These are phyloP conservation scores for Boletus sp. DNA, from an alignment of 768 basidiomycete genomes.

Conservation along the genomic window DNA sequence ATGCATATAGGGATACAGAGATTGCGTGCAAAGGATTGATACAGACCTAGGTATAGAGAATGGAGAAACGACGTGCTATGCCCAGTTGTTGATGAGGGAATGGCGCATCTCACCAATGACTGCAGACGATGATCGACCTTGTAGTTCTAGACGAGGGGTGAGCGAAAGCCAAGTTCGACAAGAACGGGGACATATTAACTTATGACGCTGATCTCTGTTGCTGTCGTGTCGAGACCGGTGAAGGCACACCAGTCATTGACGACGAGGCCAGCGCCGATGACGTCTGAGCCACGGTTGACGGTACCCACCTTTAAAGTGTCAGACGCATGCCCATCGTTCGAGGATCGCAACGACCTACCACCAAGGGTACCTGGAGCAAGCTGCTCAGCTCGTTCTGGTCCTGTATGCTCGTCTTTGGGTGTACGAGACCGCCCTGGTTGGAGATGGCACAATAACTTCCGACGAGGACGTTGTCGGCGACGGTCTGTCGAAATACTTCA, in stretches of 20 bases:
- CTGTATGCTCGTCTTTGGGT: conserved; percentile 95
- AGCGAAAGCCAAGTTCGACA: too few species aligned
- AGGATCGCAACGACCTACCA: conserved; percentile 54
- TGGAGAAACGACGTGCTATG: too few species aligned
- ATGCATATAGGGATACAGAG: too few species aligned
- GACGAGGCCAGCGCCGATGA: conserved; percentile 94
- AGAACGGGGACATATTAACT: too few species aligned
- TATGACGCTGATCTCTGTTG: conserved; percentile 96
- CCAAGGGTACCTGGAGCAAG: conserved; percentile 89
- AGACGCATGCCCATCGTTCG: background rate
- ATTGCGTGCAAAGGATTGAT: too few species aligned
- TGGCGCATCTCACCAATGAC: too few species aligned
- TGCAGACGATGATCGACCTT: too few species aligned
- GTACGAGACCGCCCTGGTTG: conserved; percentile 96
- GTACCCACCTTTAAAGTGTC: conserved; percentile 75
- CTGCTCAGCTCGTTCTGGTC: conserved; percentile 97
- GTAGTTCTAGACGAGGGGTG: too few species aligned
- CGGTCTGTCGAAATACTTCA: conserved; percentile 96
- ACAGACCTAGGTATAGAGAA: too few species aligned
- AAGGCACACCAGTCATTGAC: conserved; percentile 99
- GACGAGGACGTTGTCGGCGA: conserved; percentile 95
- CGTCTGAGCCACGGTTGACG: conserved; percentile 97
- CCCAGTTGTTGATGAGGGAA: too few species aligned
- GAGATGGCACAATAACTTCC: conserved; percentile 94
- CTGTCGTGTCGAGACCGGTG: conserved; percentile 99